phyloP scores from a whole-genome alignment of 768 basidiomycete species.

The Daedaleopsis sinensis region DNA sequence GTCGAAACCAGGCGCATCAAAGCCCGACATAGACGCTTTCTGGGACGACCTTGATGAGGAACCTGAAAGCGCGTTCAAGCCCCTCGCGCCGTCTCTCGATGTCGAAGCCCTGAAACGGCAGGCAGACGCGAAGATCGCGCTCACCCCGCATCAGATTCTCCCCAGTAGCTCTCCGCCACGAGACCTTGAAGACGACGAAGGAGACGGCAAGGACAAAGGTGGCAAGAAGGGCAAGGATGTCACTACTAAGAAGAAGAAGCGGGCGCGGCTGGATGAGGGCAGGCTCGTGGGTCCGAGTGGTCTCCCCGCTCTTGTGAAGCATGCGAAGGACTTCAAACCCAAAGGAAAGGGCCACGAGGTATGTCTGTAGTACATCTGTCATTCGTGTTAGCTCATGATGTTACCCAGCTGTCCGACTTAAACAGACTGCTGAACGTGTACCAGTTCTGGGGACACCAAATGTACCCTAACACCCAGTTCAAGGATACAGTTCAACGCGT shows the following conservation, averaged over 20 bases:
- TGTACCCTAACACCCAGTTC: constrained; percentile 91
- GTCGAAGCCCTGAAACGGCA: constrained; percentile 55
- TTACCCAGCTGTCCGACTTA: constrained; percentile 74
- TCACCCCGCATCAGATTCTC: constrained; percentile 49
- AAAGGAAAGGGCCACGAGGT: constrained; percentile 96
- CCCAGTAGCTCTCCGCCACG: constrained; percentile 52
- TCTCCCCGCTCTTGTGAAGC: constrained; percentile 77
- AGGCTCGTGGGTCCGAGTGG: constrained; percentile 74
- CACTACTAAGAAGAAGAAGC: constrained; percentile 51
- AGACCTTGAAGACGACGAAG: constrained; percentile 35
- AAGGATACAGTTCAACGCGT: constrained; percentile 82
- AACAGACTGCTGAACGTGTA: constrained; percentile 80
- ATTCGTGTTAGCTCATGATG: background rate
- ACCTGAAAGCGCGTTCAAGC: constrained; percentile 40
- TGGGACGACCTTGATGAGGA: constrained; percentile 54
- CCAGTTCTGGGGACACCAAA: constrained; percentile 92
- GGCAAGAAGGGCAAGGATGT: constrained; percentile 32
- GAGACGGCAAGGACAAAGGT: constrained; percentile 35
- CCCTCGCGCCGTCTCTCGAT: constrained; percentile 55
- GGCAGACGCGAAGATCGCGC: constrained; percentile 53
- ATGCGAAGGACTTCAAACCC: constrained; percentile 75
- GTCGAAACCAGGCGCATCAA: constrained; percentile 23
- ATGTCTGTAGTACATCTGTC: constrained; percentile 15
- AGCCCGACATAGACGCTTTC: constrained; percentile 42
- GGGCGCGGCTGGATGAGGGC: constrained; percentile 72